phyloP scores from a whole-genome alignment of 2,329 filamentous ascomycete genomes.

The Xylaria sp. region DNA sequence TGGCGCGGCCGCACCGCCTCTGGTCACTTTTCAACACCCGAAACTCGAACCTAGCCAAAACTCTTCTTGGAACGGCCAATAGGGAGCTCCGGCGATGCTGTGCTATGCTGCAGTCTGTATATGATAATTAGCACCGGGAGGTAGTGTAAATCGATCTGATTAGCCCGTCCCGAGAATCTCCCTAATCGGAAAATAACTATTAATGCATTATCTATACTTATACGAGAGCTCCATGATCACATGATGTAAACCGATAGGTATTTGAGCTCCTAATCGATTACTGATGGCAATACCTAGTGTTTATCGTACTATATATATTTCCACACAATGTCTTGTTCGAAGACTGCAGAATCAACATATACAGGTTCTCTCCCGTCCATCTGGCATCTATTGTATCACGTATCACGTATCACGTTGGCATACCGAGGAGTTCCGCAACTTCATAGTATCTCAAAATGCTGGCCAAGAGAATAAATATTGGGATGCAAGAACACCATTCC shows the following conservation, averaged over 20 bases:
- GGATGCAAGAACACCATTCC: not conserved
- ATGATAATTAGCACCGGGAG: not conserved
- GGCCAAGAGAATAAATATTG: not conserved
- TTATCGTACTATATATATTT: not conserved
- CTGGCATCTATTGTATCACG: not conserved
- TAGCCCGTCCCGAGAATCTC: not conserved
- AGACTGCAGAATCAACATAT: not conserved
- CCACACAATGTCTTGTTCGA: too few relatives aligned
- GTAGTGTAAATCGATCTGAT: not conserved
- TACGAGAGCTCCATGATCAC: not conserved
- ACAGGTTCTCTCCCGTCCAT: not conserved
- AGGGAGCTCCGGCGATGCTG: conserved; percentile 9
- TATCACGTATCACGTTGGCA: not conserved
- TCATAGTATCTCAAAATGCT: not conserved
- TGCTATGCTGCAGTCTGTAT: not conserved
- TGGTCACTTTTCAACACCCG: conserved; percentile 7
- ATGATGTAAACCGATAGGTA: conserved; percentile 8
- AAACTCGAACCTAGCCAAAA: conserved; percentile 11
- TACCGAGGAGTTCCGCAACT: not conserved
- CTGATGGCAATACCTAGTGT: not conserved
- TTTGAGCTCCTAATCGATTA: not conserved
- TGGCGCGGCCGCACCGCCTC: not conserved
- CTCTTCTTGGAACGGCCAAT: conserved; percentile 16
- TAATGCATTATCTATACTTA: not conserved
- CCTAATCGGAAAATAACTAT: conserved; percentile 5